Evolutionary conservation across 371 early-diverging fungal species (phyloP), one percentile per base, ranked within the genome.

Genomic region (Rhizopus arrhizus): DNA sequence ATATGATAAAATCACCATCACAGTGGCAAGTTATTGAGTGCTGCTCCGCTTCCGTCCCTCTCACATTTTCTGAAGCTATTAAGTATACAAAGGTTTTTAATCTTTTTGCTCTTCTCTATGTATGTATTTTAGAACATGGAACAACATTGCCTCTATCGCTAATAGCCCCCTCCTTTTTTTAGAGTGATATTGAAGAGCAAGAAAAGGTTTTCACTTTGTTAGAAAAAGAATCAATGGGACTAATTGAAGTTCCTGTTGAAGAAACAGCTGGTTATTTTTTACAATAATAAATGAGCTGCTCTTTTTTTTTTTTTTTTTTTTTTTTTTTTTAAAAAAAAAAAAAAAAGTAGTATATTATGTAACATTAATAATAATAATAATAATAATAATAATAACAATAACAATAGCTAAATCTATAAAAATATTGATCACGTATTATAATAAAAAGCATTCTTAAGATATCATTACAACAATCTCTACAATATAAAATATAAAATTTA

Each of bases 11-110:
- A 7, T 65, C 54, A 16, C 47, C 49, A 4, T 34, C 53, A 5
- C 10, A 12, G 10, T 65, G 61, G 66, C 29, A 57, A 43, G 61
- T 61, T n/a, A 36, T 65, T 53, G 61, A 61, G 40, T 65, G 58
- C 12, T 32, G 57, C 1, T 65, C 66, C 28, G 58, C 49, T 7
- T 61, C 54, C 34, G 46, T 53, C 6, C 61, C 66, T 8, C 22
- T 57, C 2, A 11, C n/a, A 4, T 56, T 65, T 41, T 56, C 57
- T 10, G 49, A 42, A 0, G 40, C 15, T 41, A 9, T 65, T 13
- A 12, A 61, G 13, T 61, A 65, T 49, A 57, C 34, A 6, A 65
- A 60, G 31, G 16, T 65, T 0, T 65, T 65, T 53, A 55, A 65
- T 32, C 61, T 53, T 29, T 61, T 61, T 28, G 50, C 57, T 49